Conservation (phyloP, 305 asterid species). For the Plantago lanceolata region DNA sequence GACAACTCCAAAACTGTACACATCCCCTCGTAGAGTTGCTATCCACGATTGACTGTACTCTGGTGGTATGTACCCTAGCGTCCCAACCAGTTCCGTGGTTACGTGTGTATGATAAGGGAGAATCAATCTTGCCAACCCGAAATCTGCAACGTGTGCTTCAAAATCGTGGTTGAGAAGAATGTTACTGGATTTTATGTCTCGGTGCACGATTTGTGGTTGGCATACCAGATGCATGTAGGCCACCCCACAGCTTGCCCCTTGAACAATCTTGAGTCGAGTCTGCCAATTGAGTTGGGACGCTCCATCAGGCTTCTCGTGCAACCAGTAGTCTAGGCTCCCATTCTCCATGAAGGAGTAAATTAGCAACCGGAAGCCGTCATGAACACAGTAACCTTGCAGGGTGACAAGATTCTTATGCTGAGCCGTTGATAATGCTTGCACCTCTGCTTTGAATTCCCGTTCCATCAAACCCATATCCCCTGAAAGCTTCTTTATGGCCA, state of each 20-base stretch:
- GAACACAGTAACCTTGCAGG: slow-evolving; percentile 87
- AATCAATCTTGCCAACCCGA: slow-evolving; percentile 81
- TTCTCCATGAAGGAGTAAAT: slow-evolving; percentile 91
- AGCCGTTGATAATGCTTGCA: slow-evolving; percentile 85
- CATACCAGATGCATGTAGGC: slow-evolving; percentile 93
- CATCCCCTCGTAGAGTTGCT: slow-evolving; percentile 91
- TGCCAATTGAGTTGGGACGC: slow-evolving; percentile 83
- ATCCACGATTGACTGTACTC: slow-evolving; percentile 96
- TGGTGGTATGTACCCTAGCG: slow-evolving; percentile 95
- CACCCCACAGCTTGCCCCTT: slow-evolving; percentile 75
- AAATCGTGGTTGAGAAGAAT: slow-evolving; percentile 80
- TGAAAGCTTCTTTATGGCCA: slow-evolving; percentile 91
- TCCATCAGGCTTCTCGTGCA: slow-evolving; percentile 87
- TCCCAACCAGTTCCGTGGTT: slow-evolving; percentile 93
- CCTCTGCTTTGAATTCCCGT: slow-evolving; percentile 93
- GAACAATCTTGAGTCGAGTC: slow-evolving; percentile 62
- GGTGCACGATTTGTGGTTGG: slow-evolving; percentile 92
- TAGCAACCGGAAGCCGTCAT: slow-evolving; percentile 73
- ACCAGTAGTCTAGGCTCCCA: slow-evolving; percentile 93
- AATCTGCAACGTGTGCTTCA: slow-evolving; percentile 91
- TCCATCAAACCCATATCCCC: slow-evolving; percentile 98
- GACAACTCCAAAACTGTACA: slow-evolving; percentile 92
- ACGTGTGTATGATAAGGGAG: slow-evolving; percentile 89
- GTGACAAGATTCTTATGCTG: slow-evolving; percentile 84
- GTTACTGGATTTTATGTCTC: slow-evolving; percentile 92